Base-by-base conservation (phyloP, 2,329 filamentous ascomycete genomes). In the Exserohilum rostratum region DNA sequence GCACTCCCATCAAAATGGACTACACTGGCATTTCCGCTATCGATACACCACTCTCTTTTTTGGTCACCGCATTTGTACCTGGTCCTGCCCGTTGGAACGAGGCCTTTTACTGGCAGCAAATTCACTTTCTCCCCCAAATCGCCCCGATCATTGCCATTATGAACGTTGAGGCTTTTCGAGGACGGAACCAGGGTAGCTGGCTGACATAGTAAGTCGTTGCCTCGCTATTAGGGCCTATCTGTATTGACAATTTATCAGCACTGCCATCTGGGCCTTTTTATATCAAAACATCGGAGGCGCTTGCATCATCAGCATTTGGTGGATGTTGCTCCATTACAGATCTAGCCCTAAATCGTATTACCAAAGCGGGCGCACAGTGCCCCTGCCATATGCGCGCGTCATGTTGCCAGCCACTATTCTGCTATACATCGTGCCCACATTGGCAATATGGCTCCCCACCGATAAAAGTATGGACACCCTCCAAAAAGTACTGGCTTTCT, bases 231-330 rank as follows among this genome's bases (percentile, higher is more conserved):
- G 3, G 11, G 25, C 15, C 43, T 12, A 34, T 12, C 3, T 3
- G 3, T 20, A 30, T 47, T 59, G 29, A 55, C 46, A 18, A 20
- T 6, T 2, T 5, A n/a, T 0, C 13, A 63, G 60, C 7, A 61
- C 54, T 6, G 45, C 62, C 12, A 11, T 58, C 4, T 59, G 35
- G n/a, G 49, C 57, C 1, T 45, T 58, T 10, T 2, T 60, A 2
- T 65, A 65, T 17, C 62, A 65, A 22, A 61, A 61, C 18, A 34
- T 65, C 6, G 62, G 60, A 15, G 58, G 43, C 3, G 55, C 55
- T n/a, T 20, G 49, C 15, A 45, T 65, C 22, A 12, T 65, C 5
- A 40, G 57, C 9, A 38, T 63, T 6, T 65, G 62, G 62, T 55
- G 47, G 50, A 22, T 59, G n/a, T 3, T 58, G 2, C 31, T 59